Base-by-base conservation (phyloP, 1,284 basidiomycete genomes). In the Coniferiporia weirii region DNA sequence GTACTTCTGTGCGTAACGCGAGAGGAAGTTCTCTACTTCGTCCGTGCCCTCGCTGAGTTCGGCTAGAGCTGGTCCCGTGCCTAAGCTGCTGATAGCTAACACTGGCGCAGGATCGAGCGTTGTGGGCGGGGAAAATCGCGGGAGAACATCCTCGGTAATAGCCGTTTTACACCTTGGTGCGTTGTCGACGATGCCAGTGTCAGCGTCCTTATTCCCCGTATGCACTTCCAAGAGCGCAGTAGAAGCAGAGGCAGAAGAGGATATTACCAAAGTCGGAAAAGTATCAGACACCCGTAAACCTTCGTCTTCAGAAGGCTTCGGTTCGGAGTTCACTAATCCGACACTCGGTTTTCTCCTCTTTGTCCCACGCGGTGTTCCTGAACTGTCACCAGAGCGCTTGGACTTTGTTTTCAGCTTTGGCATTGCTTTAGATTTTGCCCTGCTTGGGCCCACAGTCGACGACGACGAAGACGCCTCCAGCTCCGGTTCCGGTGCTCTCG, bases 11-110 rank as follows among this genome's bases (percentile, higher is more conserved):
- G 56, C 56, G 46, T 52, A 52, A 38, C 56, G 56, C 56, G 44
- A 52, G 50, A 58, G 56, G 51, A 58, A 58, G 43, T 58, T 49
- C 22, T 58, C 50, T 20, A 58, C 56, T 34, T 58, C 56, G 35
- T 58, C 51, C 38, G 47, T 10, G 13, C 27, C 43, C 46, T 58
- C 50, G 19, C 45, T 35, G 36, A 20, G 17, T 12, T 46, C 56
- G 7, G 32, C 19, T 43, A n/a, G 36, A 3, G 17, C 12, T 34
- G 40, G 44, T 27, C 17, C n/a, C 38, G 32, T 45, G 40, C 20
- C 34, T 3, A 22, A 34, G 15, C 13, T 35, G 43, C 50, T 44
- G 20, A 22, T 19, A 32, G 56, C 36, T 52, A 2, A 12, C 17
- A 38, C 54, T 13, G 19, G 47, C 20, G n/a, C 32, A 49, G 27